Base-by-base conservation (phyloP, 345 rosid species). In the Geranium rotundifolium region DNA sequence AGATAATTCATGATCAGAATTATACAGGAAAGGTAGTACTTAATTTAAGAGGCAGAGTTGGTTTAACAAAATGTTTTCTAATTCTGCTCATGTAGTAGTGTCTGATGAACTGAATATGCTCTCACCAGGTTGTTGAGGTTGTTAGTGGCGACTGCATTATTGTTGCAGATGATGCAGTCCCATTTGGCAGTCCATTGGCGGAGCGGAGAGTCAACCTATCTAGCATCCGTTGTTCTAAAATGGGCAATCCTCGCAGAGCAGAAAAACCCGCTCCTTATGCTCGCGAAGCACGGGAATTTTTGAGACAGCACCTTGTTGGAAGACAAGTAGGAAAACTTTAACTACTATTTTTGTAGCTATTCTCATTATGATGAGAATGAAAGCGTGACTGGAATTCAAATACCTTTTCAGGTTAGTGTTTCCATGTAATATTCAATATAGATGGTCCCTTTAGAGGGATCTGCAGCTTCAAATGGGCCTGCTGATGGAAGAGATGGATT, bases 351-450 rank as follows among this genome's bases (percentile, higher is more conserved):
- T 7, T 19, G 39, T n/a, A 50, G 29, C 12, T 56, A 3, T 1
- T 41, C 50, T 54, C 2, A 10, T 6, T 55, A 2, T 31, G 59
- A 56, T 3, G 17, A 41, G 20, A 64, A n/a, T 65, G 49, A 56
- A 12, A 20, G 46, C 52, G 52, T 66, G 58, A 34, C 46, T 46
- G 41, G 5, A 15, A 5, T 17, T 17, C 30, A 20, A 57, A 7
- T 17, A 37, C 56, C 41, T 18, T 54, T 65, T 52, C 79, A 93
- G 99, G 99, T 95, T 64, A 77, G 58, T 63, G 95, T 95, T 65
- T 84, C 82, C 79, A 95, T 88, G 99, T 97, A 95, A 75, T 95
- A 95, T 72, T 84, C 93, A 17, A 85, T 96, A 80, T 88, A 86
- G 77, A 77, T 91, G 17, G 49, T 68, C 57, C 66, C 73, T 80